phyloP scores from a whole-genome alignment of 1,139 yeast genomes.

The Geotrichum bryndzae region DNA sequence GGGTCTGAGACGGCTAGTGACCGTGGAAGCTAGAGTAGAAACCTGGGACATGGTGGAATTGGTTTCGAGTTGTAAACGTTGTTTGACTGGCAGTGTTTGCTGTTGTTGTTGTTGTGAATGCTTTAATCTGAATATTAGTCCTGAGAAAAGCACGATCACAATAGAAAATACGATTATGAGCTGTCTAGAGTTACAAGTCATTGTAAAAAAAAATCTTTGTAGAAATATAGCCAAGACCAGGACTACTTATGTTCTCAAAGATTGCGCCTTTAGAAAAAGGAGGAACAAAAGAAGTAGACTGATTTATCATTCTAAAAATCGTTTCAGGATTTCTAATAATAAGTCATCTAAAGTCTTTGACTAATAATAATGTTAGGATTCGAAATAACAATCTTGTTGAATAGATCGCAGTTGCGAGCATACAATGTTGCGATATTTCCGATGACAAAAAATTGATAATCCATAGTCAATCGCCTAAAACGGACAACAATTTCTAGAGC shows the following conservation, averaged over 20 bases:
- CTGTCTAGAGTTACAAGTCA: neutral
- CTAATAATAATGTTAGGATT: neutral
- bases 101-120: neutral
- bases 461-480: neutral
- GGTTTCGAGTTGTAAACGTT: neutral
- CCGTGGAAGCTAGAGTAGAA: neutral
- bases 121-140: neutral
- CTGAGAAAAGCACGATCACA: neutral
- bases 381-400: neutral
- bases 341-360: neutral
- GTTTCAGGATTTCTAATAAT: neutral
- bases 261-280: neutral
- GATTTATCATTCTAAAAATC: neutral
- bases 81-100: neutral
- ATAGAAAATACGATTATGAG: neutral
- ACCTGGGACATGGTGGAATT: neutral
- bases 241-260: neutral
- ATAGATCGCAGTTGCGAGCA: neutral
- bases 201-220: neutral
- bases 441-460: neutral
- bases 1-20: constrained; percentile 36
- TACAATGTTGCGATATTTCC: neutral
- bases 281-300: neutral
- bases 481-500: no score
- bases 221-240: neutral